These are phyloP conservation scores for Amanita inopinata DNA, from an alignment of 768 basidiomycete species.

Conservation along the genomic window DNA sequence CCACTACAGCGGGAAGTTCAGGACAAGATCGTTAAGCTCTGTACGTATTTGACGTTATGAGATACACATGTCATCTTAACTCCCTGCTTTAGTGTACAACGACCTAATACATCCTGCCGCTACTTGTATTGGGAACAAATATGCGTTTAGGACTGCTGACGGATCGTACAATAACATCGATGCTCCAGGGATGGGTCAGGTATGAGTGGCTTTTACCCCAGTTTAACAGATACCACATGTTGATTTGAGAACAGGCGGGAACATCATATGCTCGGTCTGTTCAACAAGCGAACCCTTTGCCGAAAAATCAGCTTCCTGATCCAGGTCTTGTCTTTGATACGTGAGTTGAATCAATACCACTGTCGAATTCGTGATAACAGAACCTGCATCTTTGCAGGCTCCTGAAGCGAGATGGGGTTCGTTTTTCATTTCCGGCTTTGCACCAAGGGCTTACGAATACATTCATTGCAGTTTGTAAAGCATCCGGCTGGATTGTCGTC, in stretches of 20 bases:
- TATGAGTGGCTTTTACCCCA: conserved; percentile 9
- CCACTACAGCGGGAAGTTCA: conserved; percentile 25
- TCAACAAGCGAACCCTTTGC: conserved; percentile 55
- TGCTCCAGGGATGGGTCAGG: conserved; percentile 63
- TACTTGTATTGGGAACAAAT: conserved; percentile 53
- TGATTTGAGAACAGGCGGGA: conserved; percentile 33
- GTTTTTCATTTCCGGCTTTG: conserved; percentile 9
- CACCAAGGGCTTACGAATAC: no score
- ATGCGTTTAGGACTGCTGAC: conserved; percentile 65
- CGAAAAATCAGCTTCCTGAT: conserved; percentile 65
- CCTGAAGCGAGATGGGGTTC: conserved; percentile 59
- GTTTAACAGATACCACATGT: conserved; percentile 1
- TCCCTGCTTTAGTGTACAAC: conserved; percentile 49
- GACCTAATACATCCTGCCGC: conserved; percentile 75
- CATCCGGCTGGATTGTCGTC: conserved; percentile 77
- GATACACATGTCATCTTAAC: conserved; percentile 2
- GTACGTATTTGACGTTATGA: conserved; percentile 30
- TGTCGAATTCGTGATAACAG: neutral
- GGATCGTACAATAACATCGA: conserved; percentile 69
- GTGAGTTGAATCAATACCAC: conserved; percentile 22
- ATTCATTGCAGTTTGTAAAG: conserved; percentile 42
- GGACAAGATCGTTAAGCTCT: conserved; percentile 41
- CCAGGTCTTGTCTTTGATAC: conserved; percentile 75
- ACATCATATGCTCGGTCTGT: conserved; percentile 80
- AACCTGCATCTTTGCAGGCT: conserved; percentile 25